Evolutionary conservation across 1,284 basidiomycete genomes (phyloP).

Genomic region (Fomes fomentarius): DNA sequence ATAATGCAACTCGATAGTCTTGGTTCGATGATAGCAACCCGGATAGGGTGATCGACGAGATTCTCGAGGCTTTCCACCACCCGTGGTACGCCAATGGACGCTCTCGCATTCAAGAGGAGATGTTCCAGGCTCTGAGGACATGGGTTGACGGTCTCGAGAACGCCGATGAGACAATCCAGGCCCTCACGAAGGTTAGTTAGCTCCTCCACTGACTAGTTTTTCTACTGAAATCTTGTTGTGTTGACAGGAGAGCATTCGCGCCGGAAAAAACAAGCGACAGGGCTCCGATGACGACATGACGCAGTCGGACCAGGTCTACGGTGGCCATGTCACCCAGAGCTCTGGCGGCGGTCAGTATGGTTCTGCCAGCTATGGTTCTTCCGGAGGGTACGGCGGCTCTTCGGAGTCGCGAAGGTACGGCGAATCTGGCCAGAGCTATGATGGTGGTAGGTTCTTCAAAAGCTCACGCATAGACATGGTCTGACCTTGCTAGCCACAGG

Average conservation of each 20-base stretch:
- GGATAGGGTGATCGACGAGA: slow-evolving; percentile 55
- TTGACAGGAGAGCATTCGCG: slow-evolving; percentile 37
- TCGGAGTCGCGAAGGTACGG: slow-evolving; percentile 11
- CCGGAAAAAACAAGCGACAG: slow-evolving; percentile 42
- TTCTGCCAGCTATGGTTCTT: slow-evolving; percentile 7
- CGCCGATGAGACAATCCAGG: slow-evolving; percentile 42
- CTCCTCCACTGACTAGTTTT: too few species aligned
- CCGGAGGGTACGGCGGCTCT: slow-evolving; percentile 1
- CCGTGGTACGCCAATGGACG: slow-evolving; percentile 62
- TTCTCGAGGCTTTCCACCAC: slow-evolving; percentile 72
- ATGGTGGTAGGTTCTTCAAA: slow-evolving; percentile 8
- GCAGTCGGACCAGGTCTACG: slow-evolving; percentile 26
- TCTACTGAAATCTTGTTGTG: too few species aligned
- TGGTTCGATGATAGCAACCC: slow-evolving; percentile 57
- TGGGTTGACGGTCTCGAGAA: slow-evolving; percentile 62
- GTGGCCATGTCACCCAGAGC: slow-evolving; percentile 14
- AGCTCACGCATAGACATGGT: background rate
- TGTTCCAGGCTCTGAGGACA: slow-evolving; percentile 60
- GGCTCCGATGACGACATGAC: slow-evolving; percentile 38
- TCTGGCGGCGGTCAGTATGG: slow-evolving; percentile 16
- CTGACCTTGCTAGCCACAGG: background rate
- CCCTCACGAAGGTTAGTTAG: slow-evolving; percentile 54
- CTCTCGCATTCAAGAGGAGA: slow-evolving; percentile 65
- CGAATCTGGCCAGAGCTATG: slow-evolving; percentile 7
- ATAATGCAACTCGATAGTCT: slow-evolving; percentile 39